phyloP scores from a whole-genome alignment of 768 basidiomycete species.

The Rhizopogon vesiculosus region DNA sequence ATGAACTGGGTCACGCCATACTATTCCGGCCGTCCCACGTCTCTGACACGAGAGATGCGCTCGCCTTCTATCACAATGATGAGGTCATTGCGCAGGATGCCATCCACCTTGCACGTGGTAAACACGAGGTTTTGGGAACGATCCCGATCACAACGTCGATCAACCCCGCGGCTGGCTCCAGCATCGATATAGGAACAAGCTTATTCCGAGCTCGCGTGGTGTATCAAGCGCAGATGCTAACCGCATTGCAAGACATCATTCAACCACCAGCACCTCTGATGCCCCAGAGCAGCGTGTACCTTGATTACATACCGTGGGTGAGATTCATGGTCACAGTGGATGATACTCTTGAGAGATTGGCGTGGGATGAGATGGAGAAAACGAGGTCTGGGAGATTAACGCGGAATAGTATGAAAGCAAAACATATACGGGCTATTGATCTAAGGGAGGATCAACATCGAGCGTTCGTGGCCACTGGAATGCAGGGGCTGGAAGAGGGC shows the following conservation, averaged over 20 bases:
- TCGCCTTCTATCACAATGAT: slow-evolving; percentile 40
- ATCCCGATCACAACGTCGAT: slow-evolving; percentile 29
- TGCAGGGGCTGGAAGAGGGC: slow-evolving; percentile 2
- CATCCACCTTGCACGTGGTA: slow-evolving; percentile 44
- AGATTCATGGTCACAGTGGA: slow-evolving; percentile 63
- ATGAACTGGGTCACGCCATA: slow-evolving; percentile 50
- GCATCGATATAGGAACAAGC: slow-evolving; percentile 10
- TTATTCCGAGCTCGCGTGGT: slow-evolving; percentile 38
- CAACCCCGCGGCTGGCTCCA: slow-evolving; percentile 25
- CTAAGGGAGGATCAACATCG: slow-evolving; percentile 34
- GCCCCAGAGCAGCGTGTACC: slow-evolving; percentile 41
- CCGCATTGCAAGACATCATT: slow-evolving; percentile 46
- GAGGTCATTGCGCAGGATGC: slow-evolving; percentile 43
- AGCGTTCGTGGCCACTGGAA: slow-evolving; percentile 24
- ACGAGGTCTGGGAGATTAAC: slow-evolving; percentile 40
- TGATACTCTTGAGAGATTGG: slow-evolving; percentile 34
- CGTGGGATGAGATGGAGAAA: slow-evolving; percentile 29
- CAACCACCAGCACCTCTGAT: slow-evolving; percentile 36
- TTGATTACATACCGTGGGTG: slow-evolving; percentile 72
- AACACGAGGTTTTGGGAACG: slow-evolving; percentile 25
- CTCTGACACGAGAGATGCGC: slow-evolving; percentile 13
- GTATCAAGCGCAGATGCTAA: slow-evolving; percentile 37
- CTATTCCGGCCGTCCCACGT: slow-evolving; percentile 25
- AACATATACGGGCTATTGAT: slow-evolving; percentile 40
- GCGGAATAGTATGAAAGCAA: slow-evolving; percentile 48